These are phyloP conservation scores for Metrosideros polymorpha DNA, from an alignment of 441 rosid species.

Conservation along the genomic window DNA sequence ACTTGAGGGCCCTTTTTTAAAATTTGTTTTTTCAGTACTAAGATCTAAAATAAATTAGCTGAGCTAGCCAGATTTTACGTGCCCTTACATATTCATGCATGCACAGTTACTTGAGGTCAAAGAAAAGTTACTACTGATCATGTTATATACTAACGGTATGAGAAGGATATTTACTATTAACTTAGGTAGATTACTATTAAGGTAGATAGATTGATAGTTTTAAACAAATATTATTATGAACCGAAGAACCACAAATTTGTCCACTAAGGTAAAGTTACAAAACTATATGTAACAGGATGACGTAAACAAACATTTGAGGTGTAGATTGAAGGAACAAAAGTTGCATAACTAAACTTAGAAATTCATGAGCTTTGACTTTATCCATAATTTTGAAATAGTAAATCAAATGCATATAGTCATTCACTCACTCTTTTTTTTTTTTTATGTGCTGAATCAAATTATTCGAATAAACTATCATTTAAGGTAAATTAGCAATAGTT, in stretches of 20 bases:
- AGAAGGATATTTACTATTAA: too few species aligned
- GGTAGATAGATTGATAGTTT: not conserved
- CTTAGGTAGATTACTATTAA: too few species aligned
- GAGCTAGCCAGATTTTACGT: not conserved
- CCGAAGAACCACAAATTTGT: not conserved
- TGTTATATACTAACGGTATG: too few species aligned
- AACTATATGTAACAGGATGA: not conserved
- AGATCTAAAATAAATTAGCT: not conserved
- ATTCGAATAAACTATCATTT: too few species aligned
- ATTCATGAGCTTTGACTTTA: not conserved
- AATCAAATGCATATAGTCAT: not conserved
- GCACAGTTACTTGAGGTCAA: too few species aligned
- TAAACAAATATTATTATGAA: not conserved
- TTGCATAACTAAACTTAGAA: not conserved
- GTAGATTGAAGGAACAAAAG: not conserved
- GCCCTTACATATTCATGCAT: not conserved
- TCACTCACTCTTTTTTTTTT: too few species aligned
- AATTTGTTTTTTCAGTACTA: not conserved
- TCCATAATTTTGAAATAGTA: not conserved
- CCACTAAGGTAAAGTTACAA: not conserved
- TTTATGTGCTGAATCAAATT: not conserved
- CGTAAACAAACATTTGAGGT: not conserved
- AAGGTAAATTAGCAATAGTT: too few species aligned
- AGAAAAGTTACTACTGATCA: too few species aligned
- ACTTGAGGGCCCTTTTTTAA: not conserved